Evolutionary conservation across 1,284 basidiomycete genomes (phyloP), one percentile per base, ranked within the genome.

Genomic region (Ceratobasidium sp.): DNA sequence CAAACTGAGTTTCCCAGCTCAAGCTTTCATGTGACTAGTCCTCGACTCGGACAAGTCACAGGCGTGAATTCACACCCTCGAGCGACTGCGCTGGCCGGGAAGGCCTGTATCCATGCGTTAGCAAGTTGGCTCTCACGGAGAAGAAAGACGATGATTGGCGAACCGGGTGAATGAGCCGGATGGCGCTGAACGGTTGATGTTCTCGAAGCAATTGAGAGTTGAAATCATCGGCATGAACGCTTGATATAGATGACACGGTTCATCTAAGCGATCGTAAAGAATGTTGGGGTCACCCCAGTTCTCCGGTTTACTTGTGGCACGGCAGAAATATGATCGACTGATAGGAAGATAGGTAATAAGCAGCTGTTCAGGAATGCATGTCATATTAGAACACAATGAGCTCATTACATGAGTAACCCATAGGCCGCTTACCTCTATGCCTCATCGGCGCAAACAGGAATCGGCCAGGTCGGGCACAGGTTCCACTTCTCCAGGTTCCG

Each of bases 121-220:
- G 40, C 38, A 15, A 40, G 64, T 20, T 32, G 7, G n/a, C 49
- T 43, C 29, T 50, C 27, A 40, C 20, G 31, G 31, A 32, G 64
- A 54, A 62, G 45, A 20, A n/a, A 32, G 40, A 62, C 45, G 32
- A n/a, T 22, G 32, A 54, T 45, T 55, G 64, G 52, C 35, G 47
- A 43, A 67, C 52, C 64, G 64, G 62, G 20, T 45, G 40, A 6
- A 35, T 31, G 52, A 42, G 52, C 64, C 64, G 64, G 45, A 40
- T 43, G 20, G 29, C 40, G 27, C 52, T 20, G 15, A 43, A 17
- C 43, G 3, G 40, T n/a, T 22, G 42, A 35, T 34, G 10, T 49
- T 52, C 47, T 54, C 20, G 32, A 47, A 42, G 58, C 45, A 43
- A 20, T 32, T 43, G 29, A 22, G 20, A 12, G 31, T 6, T 34